Evolutionary conservation across 2,329 filamentous ascomycete species (phyloP).

Genomic region (Knoxdaviesia proteae): DNA sequence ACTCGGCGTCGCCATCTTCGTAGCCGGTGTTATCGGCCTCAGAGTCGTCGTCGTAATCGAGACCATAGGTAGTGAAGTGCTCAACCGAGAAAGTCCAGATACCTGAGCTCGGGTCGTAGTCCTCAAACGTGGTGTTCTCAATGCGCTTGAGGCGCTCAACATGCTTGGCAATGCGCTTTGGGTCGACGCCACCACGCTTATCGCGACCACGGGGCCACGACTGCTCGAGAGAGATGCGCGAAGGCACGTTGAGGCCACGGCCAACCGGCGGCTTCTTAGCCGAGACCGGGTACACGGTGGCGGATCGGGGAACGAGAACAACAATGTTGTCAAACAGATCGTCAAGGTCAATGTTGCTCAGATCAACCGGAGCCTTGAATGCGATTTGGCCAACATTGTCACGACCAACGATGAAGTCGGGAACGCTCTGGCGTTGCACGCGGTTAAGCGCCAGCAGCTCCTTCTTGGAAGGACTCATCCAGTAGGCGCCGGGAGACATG

Average conservation of each 20-base stretch:
- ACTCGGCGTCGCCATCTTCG: conserved; percentile 11
- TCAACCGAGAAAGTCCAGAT: conserved; percentile 86
- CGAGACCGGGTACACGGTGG: conserved; percentile 67
- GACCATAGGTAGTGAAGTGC: conserved; percentile 88
- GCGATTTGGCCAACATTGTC: conserved; percentile 60
- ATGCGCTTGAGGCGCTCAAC: conserved; percentile 63
- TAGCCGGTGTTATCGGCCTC: conserved; percentile 22
- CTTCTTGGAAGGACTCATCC: conserved; percentile 57
- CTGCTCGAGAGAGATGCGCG: conserved; percentile 71
- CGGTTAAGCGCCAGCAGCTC: conserved; percentile 65
- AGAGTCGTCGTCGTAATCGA: conserved; percentile 61
- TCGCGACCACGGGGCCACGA: conserved; percentile 64
- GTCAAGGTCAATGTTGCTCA: conserved; percentile 60
- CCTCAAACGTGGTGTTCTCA: conserved; percentile 58
- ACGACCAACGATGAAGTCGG: conserved; percentile 63
- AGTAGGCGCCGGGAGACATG: conserved; percentile 55
- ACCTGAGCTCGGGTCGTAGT: conserved; percentile 60
- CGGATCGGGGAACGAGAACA: conserved; percentile 52
- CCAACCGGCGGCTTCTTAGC: conserved; percentile 65
- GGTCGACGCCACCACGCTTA: conserved; percentile 29
- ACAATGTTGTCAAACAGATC: conserved; percentile 63
- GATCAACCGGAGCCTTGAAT: conserved; percentile 66
- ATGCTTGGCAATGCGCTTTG: conserved; percentile 59
- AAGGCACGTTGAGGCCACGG: conserved; percentile 79
- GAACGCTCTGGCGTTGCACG: conserved; percentile 53